Evolutionary conservation across 352 stramenopile species (phyloP).

Genomic region (Phytophthora parvispora): DNA sequence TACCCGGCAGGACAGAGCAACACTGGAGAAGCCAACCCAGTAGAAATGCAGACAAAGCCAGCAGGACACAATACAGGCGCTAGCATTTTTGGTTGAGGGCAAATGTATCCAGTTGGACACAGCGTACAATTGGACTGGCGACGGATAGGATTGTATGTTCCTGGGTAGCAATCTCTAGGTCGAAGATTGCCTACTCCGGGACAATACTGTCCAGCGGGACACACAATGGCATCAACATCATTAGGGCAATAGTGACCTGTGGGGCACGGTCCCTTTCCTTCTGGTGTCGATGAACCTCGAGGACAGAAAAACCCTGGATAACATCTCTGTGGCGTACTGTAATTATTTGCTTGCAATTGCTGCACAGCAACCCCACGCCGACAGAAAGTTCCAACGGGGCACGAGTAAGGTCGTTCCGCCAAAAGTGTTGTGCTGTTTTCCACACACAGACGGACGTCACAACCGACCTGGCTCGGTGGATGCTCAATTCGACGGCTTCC

Average conservation of each 20-base stretch:
- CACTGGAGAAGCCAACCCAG: slow-evolving; percentile 91
- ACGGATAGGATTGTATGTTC: slow-evolving; percentile 92
- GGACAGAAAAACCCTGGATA: slow-evolving; percentile 98
- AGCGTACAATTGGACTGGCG: slow-evolving; percentile 95
- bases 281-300: slow-evolving; percentile 89
- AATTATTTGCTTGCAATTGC: slow-evolving; percentile 86
- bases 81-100: slow-evolving; percentile 86
- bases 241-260: slow-evolving; percentile 97
- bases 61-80: slow-evolving; percentile 90
- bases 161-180: slow-evolving; percentile 93
- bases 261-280: slow-evolving; percentile 95
- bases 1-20: slow-evolving; percentile 96
- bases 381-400: slow-evolving; percentile 96
- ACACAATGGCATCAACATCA: slow-evolving; percentile 91
- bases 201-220: slow-evolving; percentile 95
- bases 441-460: slow-evolving; percentile 61
- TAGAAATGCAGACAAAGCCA: slow-evolving; percentile 97
- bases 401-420: slow-evolving; percentile 95
- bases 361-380: slow-evolving; percentile 82
- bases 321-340: slow-evolving; percentile 95
- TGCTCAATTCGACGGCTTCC: slow-evolving; percentile 73
- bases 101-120: slow-evolving; percentile 96
- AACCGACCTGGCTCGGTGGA: slow-evolving; percentile 58
- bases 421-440: slow-evolving; percentile 56
- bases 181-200: slow-evolving; percentile 95